Conservation (phyloP, 352 stramenopile species). For the Phytophthora hybrid region DNA sequence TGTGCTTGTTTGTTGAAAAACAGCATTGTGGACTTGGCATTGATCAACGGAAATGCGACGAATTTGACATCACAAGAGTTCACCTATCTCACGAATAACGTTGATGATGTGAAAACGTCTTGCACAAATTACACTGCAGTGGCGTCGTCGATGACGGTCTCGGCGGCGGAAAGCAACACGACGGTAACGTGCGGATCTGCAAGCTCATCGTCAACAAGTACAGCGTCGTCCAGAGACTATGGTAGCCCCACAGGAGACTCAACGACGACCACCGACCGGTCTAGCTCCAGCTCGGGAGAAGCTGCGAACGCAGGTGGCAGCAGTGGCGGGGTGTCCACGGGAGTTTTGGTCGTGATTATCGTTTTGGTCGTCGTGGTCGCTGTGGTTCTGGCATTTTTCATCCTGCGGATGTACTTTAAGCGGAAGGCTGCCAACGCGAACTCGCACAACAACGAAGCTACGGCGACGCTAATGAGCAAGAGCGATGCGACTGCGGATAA, state of each 20-base stretch:
- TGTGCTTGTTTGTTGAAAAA: not conserved
- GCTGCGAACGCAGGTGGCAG: not conserved
- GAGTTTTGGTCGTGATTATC: slow-evolving; percentile 60
- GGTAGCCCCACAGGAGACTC: not conserved
- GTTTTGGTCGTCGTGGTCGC: slow-evolving; percentile 52
- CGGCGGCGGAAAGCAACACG: not conserved
- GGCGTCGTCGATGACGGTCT: not conserved
- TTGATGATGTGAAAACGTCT: not conserved
- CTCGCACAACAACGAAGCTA: slow-evolving; percentile 43
- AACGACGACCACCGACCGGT: not conserved
- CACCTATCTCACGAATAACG: not conserved
- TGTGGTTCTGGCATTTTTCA: slow-evolving; percentile 47
- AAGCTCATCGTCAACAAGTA: slow-evolving; percentile 4
- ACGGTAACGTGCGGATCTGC: not conserved
- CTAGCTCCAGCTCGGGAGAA: not conserved
- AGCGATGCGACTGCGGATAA: slow-evolving; percentile 50
- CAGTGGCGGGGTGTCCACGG: slow-evolving; percentile 41
- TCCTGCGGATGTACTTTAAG: slow-evolving; percentile 47
- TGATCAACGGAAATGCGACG: not conserved
- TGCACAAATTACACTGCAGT: too few relatives aligned
- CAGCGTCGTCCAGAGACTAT: not conserved
- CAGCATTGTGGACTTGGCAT: not conserved
- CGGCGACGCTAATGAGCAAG: slow-evolving; percentile 61
- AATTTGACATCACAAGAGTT: not conserved
- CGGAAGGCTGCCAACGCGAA: slow-evolving; percentile 29